phyloP scores from a whole-genome alignment of 2,329 filamentous ascomycete species.

The Fusarium xyrophilum region DNA sequence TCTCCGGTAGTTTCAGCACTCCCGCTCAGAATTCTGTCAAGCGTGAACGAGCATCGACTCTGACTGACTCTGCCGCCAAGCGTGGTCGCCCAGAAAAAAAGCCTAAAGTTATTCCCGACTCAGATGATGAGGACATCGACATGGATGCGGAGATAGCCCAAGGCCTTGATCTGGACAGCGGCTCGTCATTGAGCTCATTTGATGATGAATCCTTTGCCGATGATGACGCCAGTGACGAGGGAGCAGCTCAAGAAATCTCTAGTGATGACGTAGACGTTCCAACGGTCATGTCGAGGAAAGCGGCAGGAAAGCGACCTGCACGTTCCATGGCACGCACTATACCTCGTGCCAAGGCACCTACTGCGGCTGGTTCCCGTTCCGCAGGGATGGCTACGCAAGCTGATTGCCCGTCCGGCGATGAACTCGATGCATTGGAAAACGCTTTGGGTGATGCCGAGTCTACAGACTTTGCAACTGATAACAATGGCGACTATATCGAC shows the following conservation, averaged over 20 bases:
- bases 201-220: conserved; percentile 27
- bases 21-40: conserved; percentile 31
- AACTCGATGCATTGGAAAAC: conserved; percentile 4
- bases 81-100: conserved; percentile 43
- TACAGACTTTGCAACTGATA: background rate
- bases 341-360: background rate
- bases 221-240: conserved; percentile 28
- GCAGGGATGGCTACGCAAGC: background rate
- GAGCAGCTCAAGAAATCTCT: conserved; percentile 24
- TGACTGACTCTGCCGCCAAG: conserved; percentile 25
- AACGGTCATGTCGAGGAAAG: conserved; percentile 22
- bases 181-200: conserved; percentile 10
- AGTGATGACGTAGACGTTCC: conserved; percentile 44
- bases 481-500: background rate
- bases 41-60: conserved; percentile 38
- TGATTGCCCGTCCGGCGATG: background rate
- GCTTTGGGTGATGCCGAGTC: background rate
- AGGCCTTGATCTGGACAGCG: conserved; percentile 28
- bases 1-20: background rate
- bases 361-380: background rate
- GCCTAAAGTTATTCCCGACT: conserved; percentile 42
- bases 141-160: conserved; percentile 45
- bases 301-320: conserved; percentile 5
- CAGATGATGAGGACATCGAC: conserved; percentile 43
- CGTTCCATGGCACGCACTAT: background rate